A percentile compares a stretch with the other conserved stretches of the same genome.
phyloP scores from a whole-genome alignment of 768 basidiomycete species.

The Phallus indusiatus region DNA sequence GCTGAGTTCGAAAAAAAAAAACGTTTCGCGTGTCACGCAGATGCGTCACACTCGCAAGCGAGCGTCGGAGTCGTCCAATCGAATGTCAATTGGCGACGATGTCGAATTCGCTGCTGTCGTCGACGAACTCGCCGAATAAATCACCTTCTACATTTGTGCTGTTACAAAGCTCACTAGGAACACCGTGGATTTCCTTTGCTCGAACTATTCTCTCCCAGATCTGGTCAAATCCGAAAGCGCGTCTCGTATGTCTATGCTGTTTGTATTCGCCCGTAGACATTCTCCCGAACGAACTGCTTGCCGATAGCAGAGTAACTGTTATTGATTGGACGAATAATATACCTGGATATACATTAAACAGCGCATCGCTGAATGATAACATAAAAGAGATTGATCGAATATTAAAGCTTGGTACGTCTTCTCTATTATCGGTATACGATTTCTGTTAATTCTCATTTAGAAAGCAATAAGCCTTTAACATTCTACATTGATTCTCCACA shows the following conservation, averaged over 20 bases:
- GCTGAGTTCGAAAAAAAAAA: not conserved
- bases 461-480: constrained; percentile 37
- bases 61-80: no score
- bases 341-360: constrained; percentile 36
- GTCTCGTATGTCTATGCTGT: constrained; percentile 30
- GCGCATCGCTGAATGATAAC: not conserved
- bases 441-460: constrained; percentile 19
- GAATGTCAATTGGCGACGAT: not conserved
- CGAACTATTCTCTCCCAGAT: not conserved
- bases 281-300: constrained; percentile 19
- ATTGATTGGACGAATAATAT: constrained; percentile 43
- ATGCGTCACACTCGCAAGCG: no score
- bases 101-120: not conserved
- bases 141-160: not conserved
- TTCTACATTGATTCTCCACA: constrained; percentile 69
- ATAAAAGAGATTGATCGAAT: constrained; percentile 12
- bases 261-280: constrained; percentile 44
- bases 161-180: not conserved
- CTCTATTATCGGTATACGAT: constrained; percentile 6
- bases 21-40: no score
- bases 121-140: not conserved
- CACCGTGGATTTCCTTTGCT: not conserved
- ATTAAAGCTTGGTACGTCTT: not conserved
- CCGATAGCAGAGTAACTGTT: constrained; percentile 24
- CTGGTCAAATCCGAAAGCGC: not conserved